These are phyloP conservation scores for Perkinsus chesapeaki DNA, from an alignment of 169 alveolate species.

Conservation along the genomic window DNA sequence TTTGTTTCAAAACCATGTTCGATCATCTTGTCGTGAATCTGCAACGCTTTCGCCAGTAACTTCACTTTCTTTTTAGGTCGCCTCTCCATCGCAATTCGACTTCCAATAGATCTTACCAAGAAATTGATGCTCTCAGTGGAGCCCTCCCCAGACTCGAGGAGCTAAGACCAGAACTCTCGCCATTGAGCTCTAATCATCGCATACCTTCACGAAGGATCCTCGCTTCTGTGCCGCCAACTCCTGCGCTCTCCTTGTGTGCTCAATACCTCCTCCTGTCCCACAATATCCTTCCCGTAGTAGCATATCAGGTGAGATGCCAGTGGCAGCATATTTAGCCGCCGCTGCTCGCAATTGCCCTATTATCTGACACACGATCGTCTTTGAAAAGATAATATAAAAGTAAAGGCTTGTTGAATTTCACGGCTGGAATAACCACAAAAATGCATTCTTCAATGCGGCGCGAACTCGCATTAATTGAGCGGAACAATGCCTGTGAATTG, in stretches of 20 bases:
- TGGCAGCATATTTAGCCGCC: neutral
- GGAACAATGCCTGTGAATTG: too few relatives aligned
- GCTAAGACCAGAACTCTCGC: neutral
- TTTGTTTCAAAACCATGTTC: neutral
- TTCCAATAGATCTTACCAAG: neutral
- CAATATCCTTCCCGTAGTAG: neutral
- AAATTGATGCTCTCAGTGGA: neutral
- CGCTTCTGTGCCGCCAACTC: neutral
- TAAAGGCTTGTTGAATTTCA: too few relatives aligned
- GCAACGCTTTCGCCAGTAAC: neutral
- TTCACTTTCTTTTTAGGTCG: neutral
- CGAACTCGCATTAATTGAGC: too few relatives aligned
- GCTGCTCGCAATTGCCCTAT: neutral
- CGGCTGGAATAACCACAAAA: too few relatives aligned
- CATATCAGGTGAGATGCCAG: neutral
- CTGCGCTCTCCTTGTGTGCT: neutral
- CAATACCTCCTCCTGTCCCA: neutral
- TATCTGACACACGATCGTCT: neutral
- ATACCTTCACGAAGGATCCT: neutral
- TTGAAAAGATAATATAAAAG: neutral
- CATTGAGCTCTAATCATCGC: neutral
- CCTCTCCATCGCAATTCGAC: neutral
- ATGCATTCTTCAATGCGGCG: too few relatives aligned
- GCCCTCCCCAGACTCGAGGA: neutral
- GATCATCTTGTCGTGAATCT: neutral